These are phyloP conservation scores for Barnettozyma californica DNA, from an alignment of 805 yeast species.

Conservation along the genomic window DNA sequence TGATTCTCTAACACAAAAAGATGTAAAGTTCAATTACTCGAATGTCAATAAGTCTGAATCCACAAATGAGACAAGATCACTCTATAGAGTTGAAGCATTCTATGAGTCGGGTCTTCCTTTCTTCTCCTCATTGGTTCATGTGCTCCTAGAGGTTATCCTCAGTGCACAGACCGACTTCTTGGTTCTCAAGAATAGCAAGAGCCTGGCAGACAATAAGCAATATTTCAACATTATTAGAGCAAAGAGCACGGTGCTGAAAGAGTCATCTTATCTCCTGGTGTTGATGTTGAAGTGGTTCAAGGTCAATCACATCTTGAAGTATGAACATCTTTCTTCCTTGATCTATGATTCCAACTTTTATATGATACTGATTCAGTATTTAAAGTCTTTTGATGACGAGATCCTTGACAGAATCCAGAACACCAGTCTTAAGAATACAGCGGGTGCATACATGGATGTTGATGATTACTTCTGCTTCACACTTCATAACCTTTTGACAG, in stretches of 20 bases:
- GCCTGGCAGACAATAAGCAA: constrained; percentile 17
- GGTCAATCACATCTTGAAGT: constrained; percentile 69
- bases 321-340: constrained; percentile 64
- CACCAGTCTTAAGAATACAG: constrained; percentile 11
- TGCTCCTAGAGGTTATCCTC: constrained; percentile 58
- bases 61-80: constrained; percentile 32
- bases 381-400: constrained; percentile 16
- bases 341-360: constrained; percentile 66
- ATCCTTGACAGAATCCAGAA: constrained; percentile 29
- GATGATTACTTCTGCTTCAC: constrained; percentile 39
- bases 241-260: constrained; percentile 60
- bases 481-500: constrained; percentile 45
- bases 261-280: constrained; percentile 47
- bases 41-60: constrained; percentile 17
- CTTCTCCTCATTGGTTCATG: constrained; percentile 59
- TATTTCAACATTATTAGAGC: constrained; percentile 47
- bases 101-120: constrained; percentile 49
- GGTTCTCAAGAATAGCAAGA: neutral
- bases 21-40: constrained; percentile 30
- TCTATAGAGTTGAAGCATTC: constrained; percentile 54
- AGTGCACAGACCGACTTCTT: constrained; percentile 13
- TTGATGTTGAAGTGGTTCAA: constrained; percentile 73
- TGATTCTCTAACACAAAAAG: constrained; percentile 7
- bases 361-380: constrained; percentile 17
- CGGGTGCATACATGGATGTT: constrained; percentile 23